Evolutionary conservation across 305 asterid species (phyloP).

Genomic region (Plantago rigida): DNA sequence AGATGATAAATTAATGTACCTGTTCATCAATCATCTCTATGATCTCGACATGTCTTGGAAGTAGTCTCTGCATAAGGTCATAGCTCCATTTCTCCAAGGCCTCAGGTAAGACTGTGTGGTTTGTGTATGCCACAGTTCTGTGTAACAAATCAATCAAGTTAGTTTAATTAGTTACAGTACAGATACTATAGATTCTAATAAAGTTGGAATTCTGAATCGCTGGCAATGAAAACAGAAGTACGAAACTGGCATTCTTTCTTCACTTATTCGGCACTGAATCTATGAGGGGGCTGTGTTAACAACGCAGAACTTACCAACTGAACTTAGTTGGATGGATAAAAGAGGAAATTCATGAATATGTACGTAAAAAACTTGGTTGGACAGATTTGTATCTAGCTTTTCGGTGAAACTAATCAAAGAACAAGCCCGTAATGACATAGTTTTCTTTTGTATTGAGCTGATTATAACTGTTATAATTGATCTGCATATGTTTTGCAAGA

Average conservation of each 20-base stretch:
- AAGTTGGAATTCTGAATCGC: slow-evolving; percentile 12
- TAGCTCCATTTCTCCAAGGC: slow-evolving; percentile 95
- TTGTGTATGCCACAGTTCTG: slow-evolving; percentile 93
- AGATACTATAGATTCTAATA: slow-evolving; percentile 20
- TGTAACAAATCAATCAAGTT: slow-evolving; percentile 23
- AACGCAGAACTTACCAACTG: no score
- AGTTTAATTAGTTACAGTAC: slow-evolving; percentile 27
- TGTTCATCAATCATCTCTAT: slow-evolving; percentile 72
- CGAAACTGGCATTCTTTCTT: neutral
- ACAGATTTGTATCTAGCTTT: no score
- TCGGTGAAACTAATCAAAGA: no score
- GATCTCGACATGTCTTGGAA: slow-evolving; percentile 83
- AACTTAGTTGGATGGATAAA: no score
- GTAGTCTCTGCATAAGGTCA: slow-evolving; percentile 67
- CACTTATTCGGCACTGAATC: no score
- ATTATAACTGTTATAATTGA: no score
- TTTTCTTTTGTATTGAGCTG: no score
- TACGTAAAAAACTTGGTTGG: no score
- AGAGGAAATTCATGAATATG: no score
- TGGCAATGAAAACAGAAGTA: neutral
- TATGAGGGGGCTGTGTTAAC: no score
- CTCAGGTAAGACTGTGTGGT: slow-evolving; percentile 91
- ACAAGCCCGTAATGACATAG: no score
- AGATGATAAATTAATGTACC: slow-evolving; percentile 34
- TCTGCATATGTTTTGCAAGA: no score